Percentiles rank a stretch among this genome's conserved stretches.
These are phyloP conservation scores for Globisporangium polare DNA, from an alignment of 352 stramenopile genomes.

Conservation along the genomic window DNA sequence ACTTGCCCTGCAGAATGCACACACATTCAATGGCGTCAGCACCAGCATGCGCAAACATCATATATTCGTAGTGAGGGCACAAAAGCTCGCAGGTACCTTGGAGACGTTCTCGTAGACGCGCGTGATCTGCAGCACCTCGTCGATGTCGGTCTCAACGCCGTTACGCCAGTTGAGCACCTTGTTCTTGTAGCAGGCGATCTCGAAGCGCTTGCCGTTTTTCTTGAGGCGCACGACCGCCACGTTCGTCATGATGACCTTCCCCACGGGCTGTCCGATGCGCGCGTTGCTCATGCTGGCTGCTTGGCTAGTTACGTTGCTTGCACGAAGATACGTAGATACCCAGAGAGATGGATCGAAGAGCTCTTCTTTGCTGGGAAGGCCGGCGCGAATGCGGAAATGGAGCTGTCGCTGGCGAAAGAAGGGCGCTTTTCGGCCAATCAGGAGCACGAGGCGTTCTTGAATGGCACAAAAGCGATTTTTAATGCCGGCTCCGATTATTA, in stretches of 20 bases:
- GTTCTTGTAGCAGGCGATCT: slow-evolving; percentile 99
- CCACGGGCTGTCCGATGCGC: slow-evolving; percentile 77
- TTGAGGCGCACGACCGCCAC: slow-evolving; percentile 96
- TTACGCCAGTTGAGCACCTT: slow-evolving; percentile 99
- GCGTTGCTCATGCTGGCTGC: slow-evolving; percentile 39
- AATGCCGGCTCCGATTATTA: background rate
- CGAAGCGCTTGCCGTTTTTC: slow-evolving; percentile 95
- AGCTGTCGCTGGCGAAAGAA: background rate
- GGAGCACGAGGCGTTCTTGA: background rate
- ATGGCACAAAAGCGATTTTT: background rate
- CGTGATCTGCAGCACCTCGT: slow-evolving; percentile 97
- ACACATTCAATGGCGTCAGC: background rate
- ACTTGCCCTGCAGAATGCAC: slow-evolving; percentile 74
- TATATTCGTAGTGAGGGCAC: no score
- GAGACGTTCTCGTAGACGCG: slow-evolving; percentile 98
- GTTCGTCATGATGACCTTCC: slow-evolving; percentile 94
- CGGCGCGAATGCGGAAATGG: slow-evolving; percentile 2
- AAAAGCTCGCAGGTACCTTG: slow-evolving; percentile 51
- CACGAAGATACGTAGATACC: background rate
- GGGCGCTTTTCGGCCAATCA: background rate
- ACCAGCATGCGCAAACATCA: no score
- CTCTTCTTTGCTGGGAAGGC: background rate
- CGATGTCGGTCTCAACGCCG: slow-evolving; percentile 96
- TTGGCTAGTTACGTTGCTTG: background rate
- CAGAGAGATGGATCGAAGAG: background rate